phyloP scores from a whole-genome alignment of 2,329 filamentous ascomycete genomes.

The Metarhizium brunneum region DNA sequence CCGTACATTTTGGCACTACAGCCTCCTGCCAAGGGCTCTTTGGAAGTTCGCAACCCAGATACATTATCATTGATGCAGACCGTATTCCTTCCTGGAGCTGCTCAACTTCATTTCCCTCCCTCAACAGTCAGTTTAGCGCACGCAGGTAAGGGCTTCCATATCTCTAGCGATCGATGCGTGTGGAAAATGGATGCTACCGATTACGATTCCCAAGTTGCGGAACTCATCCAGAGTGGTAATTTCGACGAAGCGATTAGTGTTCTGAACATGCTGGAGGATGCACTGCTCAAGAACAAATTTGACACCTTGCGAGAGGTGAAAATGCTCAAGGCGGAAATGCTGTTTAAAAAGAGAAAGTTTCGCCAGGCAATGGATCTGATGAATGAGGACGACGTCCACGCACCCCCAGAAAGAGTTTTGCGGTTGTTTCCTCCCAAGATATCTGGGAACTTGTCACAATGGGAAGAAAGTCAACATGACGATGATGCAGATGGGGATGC shows the following conservation, averaged over 20 bases:
- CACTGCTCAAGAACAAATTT: constrained; percentile 72
- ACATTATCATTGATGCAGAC: constrained; percentile 85
- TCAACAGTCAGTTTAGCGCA: constrained; percentile 92
- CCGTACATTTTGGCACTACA: constrained; percentile 88
- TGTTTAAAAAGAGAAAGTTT: constrained; percentile 80
- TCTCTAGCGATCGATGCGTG: constrained; percentile 80
- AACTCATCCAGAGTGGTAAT: constrained; percentile 62
- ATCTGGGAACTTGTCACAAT: constrained; percentile 66
- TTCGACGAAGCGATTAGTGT: constrained; percentile 92
- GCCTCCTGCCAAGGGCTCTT: constrained; percentile 67
- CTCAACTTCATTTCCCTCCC: constrained; percentile 80
- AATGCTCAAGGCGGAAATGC: constrained; percentile 77
- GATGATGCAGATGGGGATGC: constrained; percentile 34
- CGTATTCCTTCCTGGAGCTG: constrained; percentile 71
- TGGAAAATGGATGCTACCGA: constrained; percentile 95
- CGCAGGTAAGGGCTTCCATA: constrained; percentile 90
- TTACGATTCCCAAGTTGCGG: constrained; percentile 82
- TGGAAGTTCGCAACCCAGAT: constrained; percentile 89
- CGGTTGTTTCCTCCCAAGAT: constrained; percentile 75
- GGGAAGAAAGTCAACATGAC: constrained; percentile 28
- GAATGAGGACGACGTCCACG: constrained; percentile 71
- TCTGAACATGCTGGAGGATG: constrained; percentile 83
- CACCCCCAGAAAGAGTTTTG: constrained; percentile 82
- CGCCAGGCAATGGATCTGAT: constrained; percentile 83
- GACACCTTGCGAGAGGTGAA: constrained; percentile 76